A percentile compares a stretch with the other conserved stretches of the same genome.
phyloP scores from a whole-genome alignment of 768 basidiomycete genomes.

The Russula emetica region DNA sequence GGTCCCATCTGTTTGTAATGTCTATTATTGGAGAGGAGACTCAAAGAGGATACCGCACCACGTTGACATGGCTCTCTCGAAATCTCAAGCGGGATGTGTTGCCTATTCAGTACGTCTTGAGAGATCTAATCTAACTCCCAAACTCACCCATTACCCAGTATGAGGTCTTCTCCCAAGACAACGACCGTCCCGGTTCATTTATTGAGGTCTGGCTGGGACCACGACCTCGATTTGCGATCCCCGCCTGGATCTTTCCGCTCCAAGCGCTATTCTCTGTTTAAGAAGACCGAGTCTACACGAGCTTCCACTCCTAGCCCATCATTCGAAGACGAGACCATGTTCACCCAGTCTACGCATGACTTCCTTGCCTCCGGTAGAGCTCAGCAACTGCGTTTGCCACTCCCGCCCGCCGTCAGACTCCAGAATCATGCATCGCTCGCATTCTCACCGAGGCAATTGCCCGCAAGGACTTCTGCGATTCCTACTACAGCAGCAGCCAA shows the following conservation, averaged over 20 bases:
- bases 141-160: slow-evolving; percentile 5
- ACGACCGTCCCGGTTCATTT: slow-evolving; percentile 20
- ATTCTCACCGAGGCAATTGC: neutral
- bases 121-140: neutral
- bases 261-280: slow-evolving; percentile 12
- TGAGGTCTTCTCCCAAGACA: slow-evolving; percentile 7
- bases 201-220: slow-evolving; percentile 27
- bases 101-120: slow-evolving; percentile 24
- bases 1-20: slow-evolving; percentile 24
- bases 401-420: slow-evolving; percentile 10
- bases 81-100: slow-evolving; percentile 1
- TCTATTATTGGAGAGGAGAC: slow-evolving; percentile 23
- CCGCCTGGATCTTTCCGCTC: slow-evolving; percentile 11
- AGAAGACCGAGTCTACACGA: slow-evolving; percentile 12
- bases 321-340: slow-evolving; percentile 15
- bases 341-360: slow-evolving; percentile 16
- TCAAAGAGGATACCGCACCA: slow-evolving; percentile 14
- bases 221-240: slow-evolving; percentile 20
- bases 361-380: slow-evolving; percentile 21
- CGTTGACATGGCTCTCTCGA: slow-evolving; percentile 13
- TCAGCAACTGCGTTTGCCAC: slow-evolving; percentile 17
- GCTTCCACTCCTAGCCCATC: slow-evolving; percentile 16
- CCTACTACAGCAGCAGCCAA: neutral
- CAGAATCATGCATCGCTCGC: neutral
- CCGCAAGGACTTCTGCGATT: neutral